These are phyloP conservation scores for Stachybotrys elegans DNA, from an alignment of 2,329 filamentous ascomycete species.

Conservation along the genomic window DNA sequence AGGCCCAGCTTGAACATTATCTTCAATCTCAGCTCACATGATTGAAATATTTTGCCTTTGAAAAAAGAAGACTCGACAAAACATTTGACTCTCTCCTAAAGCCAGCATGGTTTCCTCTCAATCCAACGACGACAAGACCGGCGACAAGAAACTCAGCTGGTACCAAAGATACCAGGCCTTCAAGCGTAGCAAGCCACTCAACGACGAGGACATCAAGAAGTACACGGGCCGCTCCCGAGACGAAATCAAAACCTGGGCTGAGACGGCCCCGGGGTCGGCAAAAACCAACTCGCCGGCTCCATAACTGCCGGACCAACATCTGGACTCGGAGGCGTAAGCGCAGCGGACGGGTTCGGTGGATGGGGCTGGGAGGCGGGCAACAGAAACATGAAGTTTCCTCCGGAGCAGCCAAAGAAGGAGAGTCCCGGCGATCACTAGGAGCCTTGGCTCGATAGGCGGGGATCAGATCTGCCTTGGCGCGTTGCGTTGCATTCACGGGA, in stretches of 20 bases:
- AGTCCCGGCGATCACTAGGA: not conserved
- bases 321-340: constrained; percentile 23
- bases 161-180: constrained; percentile 26
- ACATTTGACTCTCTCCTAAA: no score
- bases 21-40: no score
- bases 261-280: constrained; percentile 31
- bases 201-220: constrained; percentile 33
- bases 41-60: no score
- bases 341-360: constrained; percentile 25
- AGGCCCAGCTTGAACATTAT: no score
- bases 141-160: constrained; percentile 19
- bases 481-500: no score
- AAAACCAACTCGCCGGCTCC: constrained; percentile 32
- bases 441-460: no score
- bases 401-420: constrained; percentile 9
- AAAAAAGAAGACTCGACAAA: no score
- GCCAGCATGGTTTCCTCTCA: constrained; percentile 9
- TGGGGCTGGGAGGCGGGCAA: constrained; percentile 25
- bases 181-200: constrained; percentile 24
- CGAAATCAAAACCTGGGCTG: constrained; percentile 31
- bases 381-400: constrained; percentile 31
- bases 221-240: constrained; percentile 34
- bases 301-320: constrained; percentile 21
- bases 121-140: constrained; percentile 1
- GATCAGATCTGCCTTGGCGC: no score